Conservation (phyloP, 1,284 basidiomycete species). For the Ceratobasidium papillatum region DNA sequence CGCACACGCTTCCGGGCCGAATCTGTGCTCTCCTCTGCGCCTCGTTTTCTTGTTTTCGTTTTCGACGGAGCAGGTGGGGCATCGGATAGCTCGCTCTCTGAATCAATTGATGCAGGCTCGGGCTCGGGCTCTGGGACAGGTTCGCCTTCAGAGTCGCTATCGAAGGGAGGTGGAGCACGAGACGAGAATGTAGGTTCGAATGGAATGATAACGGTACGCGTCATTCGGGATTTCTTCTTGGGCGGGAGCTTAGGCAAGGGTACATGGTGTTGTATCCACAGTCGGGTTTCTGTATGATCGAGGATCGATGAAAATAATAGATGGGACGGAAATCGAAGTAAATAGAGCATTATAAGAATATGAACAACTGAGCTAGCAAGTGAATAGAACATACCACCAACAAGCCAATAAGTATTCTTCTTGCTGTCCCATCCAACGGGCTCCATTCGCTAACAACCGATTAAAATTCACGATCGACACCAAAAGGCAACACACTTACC, state of each 20-base stretch:
- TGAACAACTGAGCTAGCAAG: not conserved
- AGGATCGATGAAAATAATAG: conserved; percentile 16
- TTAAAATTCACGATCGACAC: not conserved
- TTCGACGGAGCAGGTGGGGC: conserved; percentile 24
- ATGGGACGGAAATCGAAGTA: not conserved
- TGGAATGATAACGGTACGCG: conserved; percentile 33
- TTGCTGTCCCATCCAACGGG: conserved; percentile 87
- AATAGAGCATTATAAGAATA: not conserved
- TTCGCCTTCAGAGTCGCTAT: conserved; percentile 4
- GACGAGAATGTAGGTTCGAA: conserved; percentile 23
- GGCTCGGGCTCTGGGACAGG: not conserved
- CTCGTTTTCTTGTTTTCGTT: conserved; percentile 63
- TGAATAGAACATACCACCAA: conserved; percentile 65
- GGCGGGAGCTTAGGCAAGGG: conserved; percentile 68
- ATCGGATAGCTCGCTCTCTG: conserved; percentile 5
- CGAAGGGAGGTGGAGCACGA: conserved; percentile 2
- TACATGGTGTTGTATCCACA: conserved; percentile 82
- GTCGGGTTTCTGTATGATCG: conserved; percentile 69
- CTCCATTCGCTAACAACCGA: conserved; percentile 70
- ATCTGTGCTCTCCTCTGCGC: conserved; percentile 66
- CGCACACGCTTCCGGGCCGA: conserved; percentile 44
- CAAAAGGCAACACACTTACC: conserved; percentile 58
- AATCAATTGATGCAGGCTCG: not conserved
- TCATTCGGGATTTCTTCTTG: conserved; percentile 53
- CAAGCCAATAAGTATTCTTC: conserved; percentile 87